These are phyloP conservation scores for Amanita phalloides DNA, from an alignment of 768 basidiomycete species.

Conservation along the genomic window DNA sequence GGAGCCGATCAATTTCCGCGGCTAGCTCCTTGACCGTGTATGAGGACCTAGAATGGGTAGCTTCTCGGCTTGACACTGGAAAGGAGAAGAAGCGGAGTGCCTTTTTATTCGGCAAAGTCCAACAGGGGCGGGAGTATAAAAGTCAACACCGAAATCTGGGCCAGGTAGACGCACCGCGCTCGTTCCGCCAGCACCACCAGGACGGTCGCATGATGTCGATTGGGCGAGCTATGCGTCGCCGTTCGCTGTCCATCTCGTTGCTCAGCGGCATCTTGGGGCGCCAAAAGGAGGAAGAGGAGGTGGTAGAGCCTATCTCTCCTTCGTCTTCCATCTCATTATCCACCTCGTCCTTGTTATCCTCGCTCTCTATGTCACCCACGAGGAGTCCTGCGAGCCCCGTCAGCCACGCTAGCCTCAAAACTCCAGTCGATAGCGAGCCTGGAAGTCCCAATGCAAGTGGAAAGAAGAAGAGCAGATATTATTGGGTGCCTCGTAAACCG, in stretches of 20 bases:
- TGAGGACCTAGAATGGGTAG: background rate
- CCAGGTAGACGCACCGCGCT: background rate
- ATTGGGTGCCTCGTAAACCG: background rate
- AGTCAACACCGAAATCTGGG: background rate
- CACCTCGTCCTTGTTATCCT: background rate
- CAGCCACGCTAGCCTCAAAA: background rate
- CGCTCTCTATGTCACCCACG: background rate
- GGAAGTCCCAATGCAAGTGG: background rate
- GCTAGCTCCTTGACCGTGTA: background rate
- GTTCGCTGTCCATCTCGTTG: constrained; percentile 1
- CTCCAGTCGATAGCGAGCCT: background rate
- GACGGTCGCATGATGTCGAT: background rate
- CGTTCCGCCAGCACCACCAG: background rate
- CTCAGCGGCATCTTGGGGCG: background rate
- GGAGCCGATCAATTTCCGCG: constrained; percentile 4
- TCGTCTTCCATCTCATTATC: background rate
- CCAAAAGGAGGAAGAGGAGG: background rate
- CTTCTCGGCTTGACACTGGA: background rate
- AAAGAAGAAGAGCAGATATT: background rate
- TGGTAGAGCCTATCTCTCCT: background rate
- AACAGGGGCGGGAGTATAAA: background rate
- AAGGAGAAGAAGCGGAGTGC: background rate
- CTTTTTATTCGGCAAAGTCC: background rate
- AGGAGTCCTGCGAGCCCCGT: background rate
- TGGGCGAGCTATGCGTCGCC: background rate